phyloP scores from a whole-genome alignment of 305 asterid genomes.

The Withania somnifera region DNA sequence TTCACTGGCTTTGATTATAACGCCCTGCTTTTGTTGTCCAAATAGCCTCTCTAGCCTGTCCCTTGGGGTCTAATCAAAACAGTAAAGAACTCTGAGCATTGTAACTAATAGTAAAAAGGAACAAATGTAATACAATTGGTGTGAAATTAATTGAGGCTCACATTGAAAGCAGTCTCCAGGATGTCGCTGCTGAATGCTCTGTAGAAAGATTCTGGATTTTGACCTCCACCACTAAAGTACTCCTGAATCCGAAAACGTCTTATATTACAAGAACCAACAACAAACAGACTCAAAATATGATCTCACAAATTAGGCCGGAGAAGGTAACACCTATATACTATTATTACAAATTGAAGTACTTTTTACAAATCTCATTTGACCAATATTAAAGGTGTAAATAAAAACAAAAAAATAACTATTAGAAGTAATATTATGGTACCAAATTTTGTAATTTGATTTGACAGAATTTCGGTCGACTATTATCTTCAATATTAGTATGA shows the following conservation, averaged over 20 bases:
- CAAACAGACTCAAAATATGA: no score
- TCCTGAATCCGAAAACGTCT: conserved; percentile 8
- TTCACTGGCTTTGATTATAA: conserved; percentile 20
- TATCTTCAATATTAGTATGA: not conserved
- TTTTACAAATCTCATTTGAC: not conserved
- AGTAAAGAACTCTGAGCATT: not conserved
- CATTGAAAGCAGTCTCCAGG: conserved; percentile 38
- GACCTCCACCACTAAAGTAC: conserved; percentile 34
- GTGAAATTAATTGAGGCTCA: not conserved
- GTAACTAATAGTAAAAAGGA: not conserved
- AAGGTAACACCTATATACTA: no score
- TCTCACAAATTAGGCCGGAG: no score
- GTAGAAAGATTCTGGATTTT: conserved; percentile 29
- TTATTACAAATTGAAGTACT: not conserved
- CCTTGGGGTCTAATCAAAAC: conserved; percentile 11
- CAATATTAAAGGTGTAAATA: no score
- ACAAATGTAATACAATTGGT: no score
- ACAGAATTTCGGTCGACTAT: not conserved
- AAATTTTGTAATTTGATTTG: not conserved
- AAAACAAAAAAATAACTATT: not conserved
- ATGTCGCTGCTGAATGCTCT: conserved; percentile 31
- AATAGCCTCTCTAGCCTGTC: conserved; percentile 19
- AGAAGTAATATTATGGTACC: not conserved
- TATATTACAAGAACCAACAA: not conserved
- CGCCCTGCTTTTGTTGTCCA: conserved; percentile 19